Evolutionary conservation across 2,329 filamentous ascomycete species (phyloP).

Genomic region (Clarireedia hainanense): DNA sequence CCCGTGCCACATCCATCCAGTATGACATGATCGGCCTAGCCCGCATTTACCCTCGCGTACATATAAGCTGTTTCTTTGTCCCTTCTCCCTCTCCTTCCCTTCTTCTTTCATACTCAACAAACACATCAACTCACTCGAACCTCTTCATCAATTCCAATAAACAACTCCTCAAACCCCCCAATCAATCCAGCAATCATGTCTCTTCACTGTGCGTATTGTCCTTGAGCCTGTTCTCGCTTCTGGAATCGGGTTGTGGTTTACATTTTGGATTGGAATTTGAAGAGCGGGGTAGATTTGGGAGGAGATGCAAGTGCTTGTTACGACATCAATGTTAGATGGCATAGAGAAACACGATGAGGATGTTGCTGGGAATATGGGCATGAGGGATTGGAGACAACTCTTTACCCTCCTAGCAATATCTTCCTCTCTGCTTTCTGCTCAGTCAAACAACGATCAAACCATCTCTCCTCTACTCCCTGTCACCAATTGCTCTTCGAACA

Average conservation of each 20-base stretch:
- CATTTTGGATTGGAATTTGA: neutral
- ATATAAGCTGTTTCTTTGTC: neutral
- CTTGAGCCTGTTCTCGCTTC: neutral
- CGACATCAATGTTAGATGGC: neutral
- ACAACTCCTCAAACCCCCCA: constrained; percentile 3
- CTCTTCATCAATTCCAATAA: constrained; percentile 21
- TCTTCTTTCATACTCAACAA: neutral
- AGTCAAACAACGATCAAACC: too few species aligned
- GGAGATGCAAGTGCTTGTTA: neutral
- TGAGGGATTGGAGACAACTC: too few species aligned
- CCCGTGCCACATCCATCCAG: too few species aligned
- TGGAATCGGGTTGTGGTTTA: neutral
- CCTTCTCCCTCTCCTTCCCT: neutral
- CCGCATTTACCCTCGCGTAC: too few species aligned
- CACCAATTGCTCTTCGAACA: neutral
- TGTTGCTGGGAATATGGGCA: too few species aligned
- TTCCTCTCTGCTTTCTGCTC: too few species aligned
- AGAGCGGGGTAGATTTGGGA: neutral
- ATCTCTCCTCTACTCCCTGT: too few species aligned
- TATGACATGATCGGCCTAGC: too few species aligned
- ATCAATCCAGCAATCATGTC: constrained; percentile 20
- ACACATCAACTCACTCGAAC: constrained; percentile 7
- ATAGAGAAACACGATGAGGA: too few species aligned
- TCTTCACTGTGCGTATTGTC: constrained; percentile 24
- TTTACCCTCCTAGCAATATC: too few species aligned